These are phyloP conservation scores for Scheffersomyces amazonensis DNA, from an alignment of 805 yeast genomes.

Conservation along the genomic window DNA sequence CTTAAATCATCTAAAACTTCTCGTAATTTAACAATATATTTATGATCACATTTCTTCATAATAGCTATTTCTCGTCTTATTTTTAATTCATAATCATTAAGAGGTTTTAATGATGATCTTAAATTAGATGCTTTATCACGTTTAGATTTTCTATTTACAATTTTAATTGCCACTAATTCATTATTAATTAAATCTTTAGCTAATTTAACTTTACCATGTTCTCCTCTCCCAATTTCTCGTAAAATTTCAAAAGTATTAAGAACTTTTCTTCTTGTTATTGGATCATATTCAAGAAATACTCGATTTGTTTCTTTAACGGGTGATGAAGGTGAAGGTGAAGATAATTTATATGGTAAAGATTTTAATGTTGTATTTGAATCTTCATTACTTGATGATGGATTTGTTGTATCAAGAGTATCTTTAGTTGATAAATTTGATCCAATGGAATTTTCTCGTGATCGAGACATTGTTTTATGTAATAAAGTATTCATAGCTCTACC, in stretches of 20 bases:
- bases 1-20: slow-evolving; percentile 82
- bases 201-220: slow-evolving; percentile 95
- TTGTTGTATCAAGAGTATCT: slow-evolving; percentile 1
- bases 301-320: slow-evolving; percentile 79
- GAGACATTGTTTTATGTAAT: slow-evolving; percentile 20
- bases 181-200: slow-evolving; percentile 69
- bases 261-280: slow-evolving; percentile 73
- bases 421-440: slow-evolving; percentile 1
- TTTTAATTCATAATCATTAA: slow-evolving; percentile 32
- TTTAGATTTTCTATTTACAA: slow-evolving; percentile 67
- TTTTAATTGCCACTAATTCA: slow-evolving; percentile 86
- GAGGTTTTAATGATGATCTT: slow-evolving; percentile 24
- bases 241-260: slow-evolving; percentile 88
- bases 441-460: slow-evolving; percentile 11
- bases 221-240: slow-evolving; percentile 90
- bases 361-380: slow-evolving; percentile 5
- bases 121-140: slow-evolving; percentile 28
- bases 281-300: slow-evolving; percentile 84
- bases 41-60: slow-evolving; percentile 46
- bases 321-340: slow-evolving; percentile 2
- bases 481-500: slow-evolving; percentile 30
- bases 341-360: slow-evolving; percentile 3
- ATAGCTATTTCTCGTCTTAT: slow-evolving; percentile 43
- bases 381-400: slow-evolving; percentile 5
- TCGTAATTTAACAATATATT: slow-evolving; percentile 36